Percentiles rank a stretch among this genome's conserved stretches.
Conservation (phyloP, 257 asterid species). For the Linderniella brevidens region DNA sequence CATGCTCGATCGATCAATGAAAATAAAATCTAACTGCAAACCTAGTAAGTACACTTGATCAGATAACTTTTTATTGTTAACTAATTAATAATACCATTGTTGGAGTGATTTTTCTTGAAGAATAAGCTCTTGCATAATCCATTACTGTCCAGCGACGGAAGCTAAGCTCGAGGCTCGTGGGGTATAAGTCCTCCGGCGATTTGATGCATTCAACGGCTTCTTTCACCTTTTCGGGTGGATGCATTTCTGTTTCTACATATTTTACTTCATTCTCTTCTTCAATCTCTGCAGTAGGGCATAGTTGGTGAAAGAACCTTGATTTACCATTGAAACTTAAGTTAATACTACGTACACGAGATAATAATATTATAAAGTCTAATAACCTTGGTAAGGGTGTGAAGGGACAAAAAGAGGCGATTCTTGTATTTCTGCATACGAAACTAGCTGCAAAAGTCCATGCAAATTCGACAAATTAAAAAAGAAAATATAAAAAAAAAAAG, state of each 20-base stretch:
- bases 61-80: too few species aligned
- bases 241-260: slow-evolving; percentile 18
- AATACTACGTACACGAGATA: too few species aligned
- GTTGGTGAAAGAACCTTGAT: background rate
- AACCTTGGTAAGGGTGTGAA: slow-evolving; percentile 50
- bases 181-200: slow-evolving; percentile 12
- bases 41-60: background rate
- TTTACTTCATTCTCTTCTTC: slow-evolving; percentile 29
- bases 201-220: slow-evolving; percentile 33
- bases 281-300: slow-evolving; percentile 13
- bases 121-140: slow-evolving; percentile 58
- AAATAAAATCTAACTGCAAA: too few species aligned
- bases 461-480: background rate
- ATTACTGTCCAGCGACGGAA: slow-evolving; percentile 52
- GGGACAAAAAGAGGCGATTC: slow-evolving; percentile 78
- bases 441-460: slow-evolving; percentile 37
- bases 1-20: too few species aligned
- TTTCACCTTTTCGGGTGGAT: slow-evolving; percentile 40
- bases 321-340: too few species aligned
- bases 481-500: background rate
- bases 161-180: slow-evolving; percentile 12
- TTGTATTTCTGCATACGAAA: slow-evolving; percentile 55
- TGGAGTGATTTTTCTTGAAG: slow-evolving; percentile 42
- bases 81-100: slow-evolving; percentile 18
- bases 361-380: background rate